Conservation (phyloP, 495 filamentous ascomycete genomes). For the Hypoxylon crocopeplum region DNA sequence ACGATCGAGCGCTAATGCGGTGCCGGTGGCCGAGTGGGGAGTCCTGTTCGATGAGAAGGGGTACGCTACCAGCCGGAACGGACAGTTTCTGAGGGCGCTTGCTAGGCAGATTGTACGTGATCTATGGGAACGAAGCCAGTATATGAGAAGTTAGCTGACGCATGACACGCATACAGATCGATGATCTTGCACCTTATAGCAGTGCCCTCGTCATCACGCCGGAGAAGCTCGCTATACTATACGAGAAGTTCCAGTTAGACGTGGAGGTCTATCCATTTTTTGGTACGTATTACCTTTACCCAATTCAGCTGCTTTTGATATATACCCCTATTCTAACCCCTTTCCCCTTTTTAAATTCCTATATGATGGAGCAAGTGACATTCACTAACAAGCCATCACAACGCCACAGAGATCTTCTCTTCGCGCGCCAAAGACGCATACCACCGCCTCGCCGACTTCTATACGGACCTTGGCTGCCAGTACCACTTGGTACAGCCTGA, state of each 20-base stretch:
- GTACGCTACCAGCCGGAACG: constrained; percentile 69
- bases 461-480: constrained; percentile 75
- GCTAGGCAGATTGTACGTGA: constrained; percentile 76
- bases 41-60: constrained; percentile 74
- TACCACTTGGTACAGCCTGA: constrained; percentile 80
- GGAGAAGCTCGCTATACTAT: constrained; percentile 80
- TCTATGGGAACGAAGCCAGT: background rate
- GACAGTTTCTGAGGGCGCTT: constrained; percentile 76
- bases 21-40: constrained; percentile 68
- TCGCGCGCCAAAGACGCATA: constrained; percentile 36
- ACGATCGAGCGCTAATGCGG: constrained; percentile 21
- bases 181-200: constrained; percentile 74
- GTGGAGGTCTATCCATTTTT: constrained; percentile 59
- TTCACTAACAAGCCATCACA: background rate
- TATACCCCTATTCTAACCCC: too few species aligned
- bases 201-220: constrained; percentile 78
- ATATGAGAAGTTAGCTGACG: background rate
- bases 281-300: constrained; percentile 44
- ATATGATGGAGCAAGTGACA: too few species aligned
- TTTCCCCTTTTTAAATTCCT: background rate
- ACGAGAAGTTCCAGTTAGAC: constrained; percentile 66
- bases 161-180: constrained; percentile 64
- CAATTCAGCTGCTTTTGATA: too few species aligned
- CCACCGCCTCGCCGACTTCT: constrained; percentile 66
- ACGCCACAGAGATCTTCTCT: constrained; percentile 56